Base-by-base conservation (phyloP, 169 alveolate species). In the Cryptosporidium bovis region DNA sequence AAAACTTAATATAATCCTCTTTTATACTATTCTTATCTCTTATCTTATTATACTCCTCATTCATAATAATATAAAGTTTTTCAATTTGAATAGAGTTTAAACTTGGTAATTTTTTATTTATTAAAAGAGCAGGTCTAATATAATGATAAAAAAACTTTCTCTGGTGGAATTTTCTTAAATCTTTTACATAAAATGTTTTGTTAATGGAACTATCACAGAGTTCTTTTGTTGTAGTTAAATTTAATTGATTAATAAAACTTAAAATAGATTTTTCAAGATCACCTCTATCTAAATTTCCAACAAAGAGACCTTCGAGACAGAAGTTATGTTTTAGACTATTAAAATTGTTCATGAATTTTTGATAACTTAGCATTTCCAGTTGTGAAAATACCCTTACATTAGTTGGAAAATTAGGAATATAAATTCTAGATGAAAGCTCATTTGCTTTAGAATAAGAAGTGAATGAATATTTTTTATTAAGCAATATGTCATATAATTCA, bases 351-450 rank as follows among this genome's bases (percentile, higher is more conserved):
- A 4, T 20, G 13, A 67, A n/a, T 46, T 33, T 15, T 16, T 18
- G 20, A 12, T 48, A 20, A 20, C 50, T 50, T 3, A 18, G 16
- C 34, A 12, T 46, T 24, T 48, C 53, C 64, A 67, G 20, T 13
- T 64, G 50, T 4, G 44, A 50, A 16, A 50, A 33, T n/a, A 31
- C 65, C 13, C 82, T 18, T 1, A 20, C 82, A 46, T 50, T 12
- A 3, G 65, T 50, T 24, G 82, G 82, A n/a, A 31, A 67, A 67
- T 67, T 67, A 20, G 82, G 82, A 67, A 24, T 24, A 27, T 40
- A n/a, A 24, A 67, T 27, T 50, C 82, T 44, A 46, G 34, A 67
- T 50, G 82, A 67, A 33, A 67, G 82, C 48, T 67, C 82, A 50
- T 27, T 67, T 20, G 82, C 82, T n/a, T 67, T 67, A 27, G 53